These are phyloP conservation scores for Reticulascus tulasneorum DNA, from an alignment of 2,329 filamentous ascomycete genomes.

Conservation along the genomic window DNA sequence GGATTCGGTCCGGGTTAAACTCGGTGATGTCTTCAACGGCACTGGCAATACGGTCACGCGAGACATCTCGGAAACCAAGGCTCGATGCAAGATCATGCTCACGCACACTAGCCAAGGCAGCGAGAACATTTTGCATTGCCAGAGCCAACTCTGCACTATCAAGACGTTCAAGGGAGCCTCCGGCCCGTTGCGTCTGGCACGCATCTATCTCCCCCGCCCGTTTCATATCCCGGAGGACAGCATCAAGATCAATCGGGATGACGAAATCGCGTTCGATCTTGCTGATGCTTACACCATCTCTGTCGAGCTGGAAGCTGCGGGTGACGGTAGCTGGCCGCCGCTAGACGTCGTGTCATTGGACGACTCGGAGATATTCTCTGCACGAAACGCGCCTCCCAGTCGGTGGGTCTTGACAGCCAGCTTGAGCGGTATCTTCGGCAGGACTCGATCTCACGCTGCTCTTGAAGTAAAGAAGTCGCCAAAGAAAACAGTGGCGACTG, in stretches of 20 bases:
- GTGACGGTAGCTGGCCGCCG: slow-evolving; percentile 49
- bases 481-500: slow-evolving; percentile 26
- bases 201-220: slow-evolving; percentile 43
- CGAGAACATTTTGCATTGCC: slow-evolving; percentile 41
- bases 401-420: slow-evolving; percentile 37
- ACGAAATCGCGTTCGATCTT: slow-evolving; percentile 43
- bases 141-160: slow-evolving; percentile 51
- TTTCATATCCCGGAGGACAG: slow-evolving; percentile 51
- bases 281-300: slow-evolving; percentile 46
- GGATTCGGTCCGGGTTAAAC: slow-evolving; percentile 28
- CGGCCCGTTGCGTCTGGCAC: slow-evolving; percentile 41
- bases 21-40: slow-evolving; percentile 30
- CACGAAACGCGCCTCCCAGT: slow-evolving; percentile 15
- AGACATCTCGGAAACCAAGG: slow-evolving; percentile 30
- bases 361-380: slow-evolving; percentile 5
- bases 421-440: slow-evolving; percentile 37
- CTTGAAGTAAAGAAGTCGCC: slow-evolving; percentile 32
- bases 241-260: slow-evolving; percentile 44
- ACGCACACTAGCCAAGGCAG: slow-evolving; percentile 19
- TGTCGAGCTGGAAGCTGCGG: slow-evolving; percentile 49
- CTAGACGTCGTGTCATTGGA: slow-evolving; percentile 28
- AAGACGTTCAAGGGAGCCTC: slow-evolving; percentile 45
- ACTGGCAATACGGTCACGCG: too few species aligned
- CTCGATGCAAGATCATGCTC: slow-evolving; percentile 41
- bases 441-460: slow-evolving; percentile 24